These are phyloP conservation scores for Betula pendula DNA, from an alignment of 306 rosid genomes.

Conservation along the genomic window DNA sequence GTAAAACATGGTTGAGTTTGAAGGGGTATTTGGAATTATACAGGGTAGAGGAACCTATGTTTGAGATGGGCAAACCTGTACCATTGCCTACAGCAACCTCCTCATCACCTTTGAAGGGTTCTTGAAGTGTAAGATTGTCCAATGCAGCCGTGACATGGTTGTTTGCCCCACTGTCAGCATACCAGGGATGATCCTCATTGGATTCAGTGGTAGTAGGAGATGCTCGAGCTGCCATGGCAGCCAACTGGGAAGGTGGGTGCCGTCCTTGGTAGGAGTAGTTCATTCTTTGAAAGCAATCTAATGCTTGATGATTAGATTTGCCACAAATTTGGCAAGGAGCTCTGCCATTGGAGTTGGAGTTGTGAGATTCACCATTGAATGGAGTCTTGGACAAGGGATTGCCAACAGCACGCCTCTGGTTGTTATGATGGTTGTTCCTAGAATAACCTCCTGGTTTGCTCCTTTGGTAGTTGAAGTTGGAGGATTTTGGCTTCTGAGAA, in stretches of 20 bases:
- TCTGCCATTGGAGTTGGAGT: not conserved
- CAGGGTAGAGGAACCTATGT: not conserved
- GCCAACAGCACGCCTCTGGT: accelerated
- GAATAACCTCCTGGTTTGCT: not conserved
- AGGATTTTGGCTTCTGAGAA: not conserved
- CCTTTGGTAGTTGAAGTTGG: not conserved
- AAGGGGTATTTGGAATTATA: not conserved
- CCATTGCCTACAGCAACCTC: not conserved
- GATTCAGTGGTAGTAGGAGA: no score
- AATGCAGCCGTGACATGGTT: not conserved
- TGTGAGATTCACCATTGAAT: no score
- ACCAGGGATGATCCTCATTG: no score
- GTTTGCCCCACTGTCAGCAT: not conserved
- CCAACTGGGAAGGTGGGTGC: not conserved
- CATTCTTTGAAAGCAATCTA: not conserved
- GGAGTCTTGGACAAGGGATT: no score
- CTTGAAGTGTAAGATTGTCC: not conserved
- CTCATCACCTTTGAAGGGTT: not conserved
- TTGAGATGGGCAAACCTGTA: not conserved
- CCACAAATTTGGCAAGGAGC: not conserved
- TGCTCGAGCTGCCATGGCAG: not conserved
- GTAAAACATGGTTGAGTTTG: not conserved
- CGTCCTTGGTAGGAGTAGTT: not conserved
- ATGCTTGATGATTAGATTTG: not conserved
- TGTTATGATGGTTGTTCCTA: not conserved